Conservation (phyloP, 805 yeast genomes). For the Candida lessepsii region DNA sequence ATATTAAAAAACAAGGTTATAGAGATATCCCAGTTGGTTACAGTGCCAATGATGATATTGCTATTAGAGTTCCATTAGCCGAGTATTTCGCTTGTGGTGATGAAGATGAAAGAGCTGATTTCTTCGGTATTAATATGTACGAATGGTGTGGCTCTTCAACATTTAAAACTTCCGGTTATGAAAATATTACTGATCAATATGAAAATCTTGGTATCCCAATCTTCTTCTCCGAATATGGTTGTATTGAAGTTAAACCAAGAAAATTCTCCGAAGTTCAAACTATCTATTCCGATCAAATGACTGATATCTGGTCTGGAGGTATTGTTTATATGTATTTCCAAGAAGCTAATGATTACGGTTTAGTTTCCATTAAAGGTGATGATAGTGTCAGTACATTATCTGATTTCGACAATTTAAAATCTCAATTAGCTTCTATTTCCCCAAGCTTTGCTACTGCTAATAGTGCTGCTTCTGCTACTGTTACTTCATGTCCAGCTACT, state of each 20-base stretch:
- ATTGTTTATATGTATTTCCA: conserved; percentile 83
- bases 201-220: conserved; percentile 65
- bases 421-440: conserved; percentile 51
- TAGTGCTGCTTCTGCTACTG: conserved; percentile 24
- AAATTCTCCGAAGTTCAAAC: conserved; percentile 68
- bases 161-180: conserved; percentile 62
- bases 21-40: conserved; percentile 77
- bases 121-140: conserved; percentile 87
- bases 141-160: conserved; percentile 79
- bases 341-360: conserved; percentile 74
- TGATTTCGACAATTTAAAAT: conserved; percentile 63
- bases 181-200: conserved; percentile 62
- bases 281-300: conserved; percentile 65
- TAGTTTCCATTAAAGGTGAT: conserved; percentile 52
- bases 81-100: conserved; percentile 79
- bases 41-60: conserved; percentile 73
- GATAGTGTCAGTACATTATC: conserved; percentile 54
- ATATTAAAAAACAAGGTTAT: conserved; percentile 59
- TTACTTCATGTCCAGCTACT: conserved; percentile 36
- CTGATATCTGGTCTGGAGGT: conserved; percentile 88
- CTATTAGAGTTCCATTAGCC: conserved; percentile 65
- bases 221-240: conserved; percentile 83
- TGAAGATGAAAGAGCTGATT: conserved; percentile 63
- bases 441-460: conserved; percentile 23
- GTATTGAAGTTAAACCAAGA: conserved; percentile 71